These are phyloP conservation scores for Magnolia changhungtana DNA, from an alignment of 164 flowering plant genomes.

Conservation along the genomic window DNA sequence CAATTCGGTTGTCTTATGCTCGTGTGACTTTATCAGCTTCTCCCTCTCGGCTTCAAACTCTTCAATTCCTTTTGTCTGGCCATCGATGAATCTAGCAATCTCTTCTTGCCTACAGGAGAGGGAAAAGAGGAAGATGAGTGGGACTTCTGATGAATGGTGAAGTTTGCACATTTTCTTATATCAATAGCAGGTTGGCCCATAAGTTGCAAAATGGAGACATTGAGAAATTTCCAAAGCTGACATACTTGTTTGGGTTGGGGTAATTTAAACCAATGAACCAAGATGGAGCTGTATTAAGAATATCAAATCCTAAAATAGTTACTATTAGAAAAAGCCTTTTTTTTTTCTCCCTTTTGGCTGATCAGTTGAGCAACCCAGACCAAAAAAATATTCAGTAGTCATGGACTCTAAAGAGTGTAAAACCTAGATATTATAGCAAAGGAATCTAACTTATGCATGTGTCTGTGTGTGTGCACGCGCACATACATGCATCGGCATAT, in stretches of 20 bases:
- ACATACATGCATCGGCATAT: neutral
- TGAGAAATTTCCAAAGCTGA: too few relatives aligned
- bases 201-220: too few relatives aligned
- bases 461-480: neutral
- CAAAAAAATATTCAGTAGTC: neutral
- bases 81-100: slow-evolving; percentile 33
- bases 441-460: neutral
- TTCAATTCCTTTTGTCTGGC: slow-evolving; percentile 52
- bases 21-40: slow-evolving; percentile 32
- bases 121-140: neutral
- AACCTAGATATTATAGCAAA: neutral
- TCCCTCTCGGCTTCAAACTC: slow-evolving; percentile 56
- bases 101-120: slow-evolving; percentile 39
- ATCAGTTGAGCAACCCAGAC: too few relatives aligned
- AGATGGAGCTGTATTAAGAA: too few relatives aligned
- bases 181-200: too few relatives aligned
- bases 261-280: too few relatives aligned
- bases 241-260: too few relatives aligned
- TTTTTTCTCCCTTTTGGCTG: too few relatives aligned
- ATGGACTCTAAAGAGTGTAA: too few relatives aligned
- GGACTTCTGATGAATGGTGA: neutral
- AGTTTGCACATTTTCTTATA: too few relatives aligned
- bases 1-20: slow-evolving; percentile 41
- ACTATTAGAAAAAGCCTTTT: neutral
- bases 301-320: neutral